Conservation (phyloP, 176 grass and related monocot genomes). For the Oryza glaberrima region DNA sequence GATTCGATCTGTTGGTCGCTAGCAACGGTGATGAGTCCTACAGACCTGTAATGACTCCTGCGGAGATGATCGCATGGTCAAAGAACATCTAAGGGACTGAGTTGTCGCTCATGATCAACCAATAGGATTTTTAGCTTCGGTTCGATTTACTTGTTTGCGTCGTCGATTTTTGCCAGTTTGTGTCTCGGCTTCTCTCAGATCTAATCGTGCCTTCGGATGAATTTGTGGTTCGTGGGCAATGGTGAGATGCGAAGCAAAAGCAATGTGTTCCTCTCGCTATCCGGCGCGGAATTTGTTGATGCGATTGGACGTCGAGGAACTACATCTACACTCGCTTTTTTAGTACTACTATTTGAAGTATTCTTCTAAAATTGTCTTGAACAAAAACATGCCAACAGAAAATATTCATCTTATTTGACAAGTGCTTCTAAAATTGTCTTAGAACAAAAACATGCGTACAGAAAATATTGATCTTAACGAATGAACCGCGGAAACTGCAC, state of each 20-base stretch:
- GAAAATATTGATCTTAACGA: too few relatives aligned
- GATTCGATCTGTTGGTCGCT: background rate
- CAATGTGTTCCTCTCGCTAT: slow-evolving; percentile 69
- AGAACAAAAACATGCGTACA: too few relatives aligned
- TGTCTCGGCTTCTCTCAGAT: slow-evolving; percentile 38
- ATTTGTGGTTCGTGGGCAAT: slow-evolving; percentile 27
- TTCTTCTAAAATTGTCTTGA: too few relatives aligned
- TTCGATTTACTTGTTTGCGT: background rate
- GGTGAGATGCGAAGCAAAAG: slow-evolving; percentile 38
- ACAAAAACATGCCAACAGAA: too few relatives aligned
- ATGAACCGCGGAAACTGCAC: too few relatives aligned
- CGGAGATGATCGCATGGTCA: slow-evolving; percentile 70
- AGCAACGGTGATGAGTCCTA: slow-evolving; percentile 55
- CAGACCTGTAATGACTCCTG: slow-evolving; percentile 90
- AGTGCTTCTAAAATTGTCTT: too few relatives aligned
- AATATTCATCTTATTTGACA: too few relatives aligned
- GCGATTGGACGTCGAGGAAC: slow-evolving; percentile 75
- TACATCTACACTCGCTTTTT: background rate
- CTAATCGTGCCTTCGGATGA: slow-evolving; percentile 15
- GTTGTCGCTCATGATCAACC: slow-evolving; percentile 16
- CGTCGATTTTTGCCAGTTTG: rapidly evolving
- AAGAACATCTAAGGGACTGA: slow-evolving; percentile 90
- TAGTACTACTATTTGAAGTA: background rate
- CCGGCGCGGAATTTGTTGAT: slow-evolving; percentile 49
- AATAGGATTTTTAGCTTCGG: background rate